Evolutionary conservation across 2,329 filamentous ascomycete species (phyloP).

Genomic region (Lomentospora prolificans): DNA sequence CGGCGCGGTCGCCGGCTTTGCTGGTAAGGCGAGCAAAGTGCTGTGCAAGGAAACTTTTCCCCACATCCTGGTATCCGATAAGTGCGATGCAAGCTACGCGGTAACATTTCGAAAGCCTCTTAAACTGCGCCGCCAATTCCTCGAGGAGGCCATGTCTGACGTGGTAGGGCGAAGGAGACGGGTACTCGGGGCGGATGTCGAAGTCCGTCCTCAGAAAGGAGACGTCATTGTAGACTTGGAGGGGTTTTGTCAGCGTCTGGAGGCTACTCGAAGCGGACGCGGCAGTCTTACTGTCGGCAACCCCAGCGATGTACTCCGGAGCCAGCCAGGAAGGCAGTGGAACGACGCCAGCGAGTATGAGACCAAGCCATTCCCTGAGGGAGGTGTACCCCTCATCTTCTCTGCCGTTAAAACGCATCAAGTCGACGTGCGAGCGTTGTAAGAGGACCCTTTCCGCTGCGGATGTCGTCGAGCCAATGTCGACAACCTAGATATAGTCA

Average conservation of each 20-base stretch:
- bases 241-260: neutral
- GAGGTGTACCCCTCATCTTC: slow-evolving; percentile 5
- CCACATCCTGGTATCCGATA: neutral
- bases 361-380: slow-evolving; percentile 1
- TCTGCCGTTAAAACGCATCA: slow-evolving; percentile 1
- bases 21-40: slow-evolving; percentile 1
- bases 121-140: neutral
- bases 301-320: neutral
- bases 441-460: slow-evolving; percentile 1
- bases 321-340: neutral
- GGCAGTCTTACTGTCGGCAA: slow-evolving; percentile 1
- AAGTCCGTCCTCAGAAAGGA: slow-evolving; percentile 5
- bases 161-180: neutral
- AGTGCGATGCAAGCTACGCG: neutral
- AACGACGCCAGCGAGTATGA: neutral
- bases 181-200: neutral
- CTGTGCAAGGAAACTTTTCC: neutral
- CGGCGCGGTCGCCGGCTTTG: slow-evolving; percentile 2
- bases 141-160: slow-evolving; percentile 1
- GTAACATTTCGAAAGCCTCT: neutral
- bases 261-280: neutral
- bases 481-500: slow-evolving; percentile 6
- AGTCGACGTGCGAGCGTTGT: slow-evolving; percentile 5
- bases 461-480: neutral
- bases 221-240: neutral